These are phyloP conservation scores for Anethum foeniculum DNA, from an alignment of 140 eudicot genomes.

Conservation along the genomic window DNA sequence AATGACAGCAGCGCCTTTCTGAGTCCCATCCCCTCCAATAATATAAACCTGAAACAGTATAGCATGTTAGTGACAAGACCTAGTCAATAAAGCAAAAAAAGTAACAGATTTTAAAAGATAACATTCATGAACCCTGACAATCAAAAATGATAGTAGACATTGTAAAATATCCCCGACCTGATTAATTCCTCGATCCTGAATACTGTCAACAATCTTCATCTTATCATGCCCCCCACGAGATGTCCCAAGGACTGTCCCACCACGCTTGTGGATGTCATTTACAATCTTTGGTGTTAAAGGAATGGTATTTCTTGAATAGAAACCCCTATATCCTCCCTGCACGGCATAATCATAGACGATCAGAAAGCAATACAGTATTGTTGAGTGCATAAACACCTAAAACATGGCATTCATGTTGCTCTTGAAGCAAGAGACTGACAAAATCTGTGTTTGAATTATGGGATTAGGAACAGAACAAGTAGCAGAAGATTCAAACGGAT, in stretches of 20 bases:
- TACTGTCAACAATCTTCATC: slow-evolving; percentile 83
- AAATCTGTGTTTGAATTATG: not conserved
- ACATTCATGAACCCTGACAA: not conserved
- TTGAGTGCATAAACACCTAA: not conserved
- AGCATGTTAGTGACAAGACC: slow-evolving; percentile 12
- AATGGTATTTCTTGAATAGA: slow-evolving; percentile 69
- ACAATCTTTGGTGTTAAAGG: slow-evolving; percentile 64
- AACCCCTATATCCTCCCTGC: slow-evolving; percentile 95
- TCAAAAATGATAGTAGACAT: not conserved
- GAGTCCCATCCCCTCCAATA: slow-evolving; percentile 94
- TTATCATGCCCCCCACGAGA: slow-evolving; percentile 97
- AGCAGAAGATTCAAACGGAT: not conserved
- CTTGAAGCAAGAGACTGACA: not conserved
- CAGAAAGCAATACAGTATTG: not conserved
- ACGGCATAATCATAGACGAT: slow-evolving; percentile 17
- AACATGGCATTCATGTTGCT: not conserved
- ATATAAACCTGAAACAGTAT: slow-evolving; percentile 59
- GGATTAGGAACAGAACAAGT: not conserved
- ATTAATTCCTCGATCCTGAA: slow-evolving; percentile 95
- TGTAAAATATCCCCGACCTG: slow-evolving; percentile 38
- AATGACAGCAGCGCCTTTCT: slow-evolving; percentile 68
- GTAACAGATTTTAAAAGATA: slow-evolving; percentile 6
- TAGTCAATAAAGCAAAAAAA: slow-evolving; percentile 5
- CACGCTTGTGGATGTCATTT: slow-evolving; percentile 93
- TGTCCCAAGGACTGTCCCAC: slow-evolving; percentile 91